A percentile compares a stretch with the other conserved stretches of the same genome.
These are phyloP conservation scores for Fusarium sterilihyphosum DNA, from an alignment of 2,329 filamentous ascomycete genomes.

Conservation along the genomic window DNA sequence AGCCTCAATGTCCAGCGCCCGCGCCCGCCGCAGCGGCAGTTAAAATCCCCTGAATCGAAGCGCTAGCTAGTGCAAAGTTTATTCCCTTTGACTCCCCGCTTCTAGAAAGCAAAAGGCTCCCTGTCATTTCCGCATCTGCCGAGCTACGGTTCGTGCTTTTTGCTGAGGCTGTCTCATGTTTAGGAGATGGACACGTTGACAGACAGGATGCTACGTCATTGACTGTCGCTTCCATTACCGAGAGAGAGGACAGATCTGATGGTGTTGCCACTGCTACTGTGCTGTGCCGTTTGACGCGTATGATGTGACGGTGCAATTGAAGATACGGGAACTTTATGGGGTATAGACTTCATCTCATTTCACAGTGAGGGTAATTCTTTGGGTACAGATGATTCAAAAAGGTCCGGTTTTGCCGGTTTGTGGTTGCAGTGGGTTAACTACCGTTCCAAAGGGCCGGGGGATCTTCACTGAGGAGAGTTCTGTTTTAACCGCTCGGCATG, in stretches of 20 bases:
- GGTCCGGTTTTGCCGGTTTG: not conserved
- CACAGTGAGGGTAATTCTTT: not conserved
- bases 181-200: not conserved
- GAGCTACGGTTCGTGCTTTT: not conserved
- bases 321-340: not conserved
- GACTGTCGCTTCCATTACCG: not conserved
- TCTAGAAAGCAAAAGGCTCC: constrained; percentile 11
- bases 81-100: not conserved
- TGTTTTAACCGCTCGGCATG: not conserved
- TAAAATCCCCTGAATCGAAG: not conserved
- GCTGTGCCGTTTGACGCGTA: not conserved
- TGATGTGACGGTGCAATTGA: not conserved
- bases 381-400: not conserved
- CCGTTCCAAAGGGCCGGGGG: not conserved
- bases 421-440: not conserved
- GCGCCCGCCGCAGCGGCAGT: constrained; percentile 18
- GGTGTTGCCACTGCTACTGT: not conserved
- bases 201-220: not conserved
- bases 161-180: not conserved
- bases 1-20: not conserved
- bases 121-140: constrained; percentile 17
- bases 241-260: not conserved
- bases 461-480: not conserved
- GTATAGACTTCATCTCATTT: not conserved
- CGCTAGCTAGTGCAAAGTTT: constrained; percentile 22